These are phyloP conservation scores for Aspergillus calidoustus DNA, from an alignment of 2,329 filamentous ascomycete genomes.

Conservation along the genomic window DNA sequence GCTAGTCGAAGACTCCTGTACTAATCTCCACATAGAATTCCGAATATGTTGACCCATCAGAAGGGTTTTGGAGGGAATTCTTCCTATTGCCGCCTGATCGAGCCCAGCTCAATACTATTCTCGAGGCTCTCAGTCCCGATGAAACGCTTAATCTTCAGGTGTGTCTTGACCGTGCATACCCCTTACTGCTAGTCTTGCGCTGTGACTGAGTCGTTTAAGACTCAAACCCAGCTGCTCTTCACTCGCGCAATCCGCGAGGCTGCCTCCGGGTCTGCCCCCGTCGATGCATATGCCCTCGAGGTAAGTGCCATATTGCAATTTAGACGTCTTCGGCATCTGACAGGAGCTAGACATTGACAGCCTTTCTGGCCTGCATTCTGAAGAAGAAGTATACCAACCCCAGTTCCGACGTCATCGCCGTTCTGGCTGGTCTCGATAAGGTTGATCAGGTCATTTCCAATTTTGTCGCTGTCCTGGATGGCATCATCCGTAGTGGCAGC, in stretches of 20 bases:
- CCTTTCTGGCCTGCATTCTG: slow-evolving; percentile 81
- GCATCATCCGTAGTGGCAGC: slow-evolving; percentile 77
- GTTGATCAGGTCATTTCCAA: slow-evolving; percentile 87
- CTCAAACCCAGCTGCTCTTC: slow-evolving; percentile 79
- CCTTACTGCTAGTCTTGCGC: not conserved
- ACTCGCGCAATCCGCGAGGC: slow-evolving; percentile 71
- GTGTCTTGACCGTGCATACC: slow-evolving; percentile 18
- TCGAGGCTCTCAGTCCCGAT: slow-evolving; percentile 73
- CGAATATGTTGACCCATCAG: slow-evolving; percentile 71
- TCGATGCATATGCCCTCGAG: slow-evolving; percentile 81
- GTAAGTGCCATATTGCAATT: slow-evolving; percentile 54
- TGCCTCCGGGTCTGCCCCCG: slow-evolving; percentile 62
- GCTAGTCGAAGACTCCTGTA: slow-evolving; percentile 6
- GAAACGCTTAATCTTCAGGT: slow-evolving; percentile 77
- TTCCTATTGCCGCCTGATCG: slow-evolving; percentile 86
- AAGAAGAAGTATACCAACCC: slow-evolving; percentile 93
- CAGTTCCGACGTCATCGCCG: slow-evolving; percentile 89
- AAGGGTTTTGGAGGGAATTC: slow-evolving; percentile 96
- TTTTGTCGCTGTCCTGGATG: slow-evolving; percentile 81
- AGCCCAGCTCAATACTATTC: slow-evolving; percentile 66
- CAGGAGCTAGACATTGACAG: slow-evolving; percentile 74
- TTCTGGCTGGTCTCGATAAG: slow-evolving; percentile 86
- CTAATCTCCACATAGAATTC: slow-evolving; percentile 57
- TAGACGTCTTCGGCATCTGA: slow-evolving; percentile 46
- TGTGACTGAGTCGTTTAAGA: slow-evolving; percentile 47